Conservation (phyloP, 2,329 filamentous ascomycete species). For the Pseudogymnoascus sp. region DNA sequence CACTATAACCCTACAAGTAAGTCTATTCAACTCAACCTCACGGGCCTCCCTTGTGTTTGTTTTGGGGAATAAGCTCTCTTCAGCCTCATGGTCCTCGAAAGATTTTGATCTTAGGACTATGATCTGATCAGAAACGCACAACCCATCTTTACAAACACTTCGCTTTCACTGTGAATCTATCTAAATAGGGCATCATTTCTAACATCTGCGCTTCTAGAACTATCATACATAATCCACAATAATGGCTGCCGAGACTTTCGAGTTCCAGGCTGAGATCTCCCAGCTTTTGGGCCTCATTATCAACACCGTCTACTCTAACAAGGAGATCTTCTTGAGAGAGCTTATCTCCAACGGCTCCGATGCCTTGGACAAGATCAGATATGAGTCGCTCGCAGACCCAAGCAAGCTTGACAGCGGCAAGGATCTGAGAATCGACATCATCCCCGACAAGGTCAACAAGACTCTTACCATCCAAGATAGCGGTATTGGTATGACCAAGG, state of each 20-base stretch:
- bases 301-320: constrained; percentile 99
- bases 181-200: background rate
- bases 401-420: constrained; percentile 96
- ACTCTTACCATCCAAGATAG: constrained; percentile 95
- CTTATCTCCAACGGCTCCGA: constrained; percentile 97
- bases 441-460: constrained; percentile 95
- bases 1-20: background rate
- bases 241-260: constrained; percentile 91
- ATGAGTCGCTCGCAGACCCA: constrained; percentile 94
- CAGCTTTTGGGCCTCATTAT: constrained; percentile 99
- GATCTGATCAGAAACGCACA: background rate
- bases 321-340: constrained; percentile 99
- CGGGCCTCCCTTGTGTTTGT: background rate
- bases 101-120: background rate
- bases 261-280: constrained; percentile 99
- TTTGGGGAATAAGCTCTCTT: background rate
- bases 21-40: background rate
- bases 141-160: background rate
- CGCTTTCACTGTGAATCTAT: background rate
- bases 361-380: constrained; percentile 99
- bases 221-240: constrained; percentile 36
- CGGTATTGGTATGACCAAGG: constrained; percentile 99
- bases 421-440: constrained; percentile 98
- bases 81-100: background rate
- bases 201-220: constrained; percentile 10